Evolutionary conservation across 1,284 basidiomycete species (phyloP).

Genomic region (Tylopilus sp.): DNA sequence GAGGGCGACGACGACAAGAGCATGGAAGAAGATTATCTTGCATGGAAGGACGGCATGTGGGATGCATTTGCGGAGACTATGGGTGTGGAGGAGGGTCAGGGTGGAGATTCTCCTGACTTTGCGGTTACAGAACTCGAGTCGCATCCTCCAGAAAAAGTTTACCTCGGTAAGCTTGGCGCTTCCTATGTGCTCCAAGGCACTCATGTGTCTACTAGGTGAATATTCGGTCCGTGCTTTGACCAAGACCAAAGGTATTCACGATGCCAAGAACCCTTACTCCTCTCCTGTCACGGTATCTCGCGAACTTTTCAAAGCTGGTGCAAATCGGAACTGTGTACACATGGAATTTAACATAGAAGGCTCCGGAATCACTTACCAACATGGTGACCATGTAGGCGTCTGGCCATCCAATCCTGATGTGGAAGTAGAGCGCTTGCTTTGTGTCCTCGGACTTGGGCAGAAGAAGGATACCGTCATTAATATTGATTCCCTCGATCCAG

Average conservation of each 20-base stretch:
- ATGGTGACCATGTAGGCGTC: slow-evolving; percentile 96
- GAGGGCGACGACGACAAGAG: slow-evolving; percentile 99
- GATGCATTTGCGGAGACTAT: slow-evolving; percentile 78
- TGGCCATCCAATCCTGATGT: slow-evolving; percentile 95
- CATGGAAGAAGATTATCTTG: slow-evolving; percentile 99
- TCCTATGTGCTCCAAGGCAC: neutral
- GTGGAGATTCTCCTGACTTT: slow-evolving; percentile 95
- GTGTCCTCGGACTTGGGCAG: slow-evolving; percentile 78
- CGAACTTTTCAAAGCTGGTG: slow-evolving; percentile 79
- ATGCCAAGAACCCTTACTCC: slow-evolving; percentile 95
- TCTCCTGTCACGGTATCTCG: slow-evolving; percentile 76
- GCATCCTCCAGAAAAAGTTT: slow-evolving; percentile 82
- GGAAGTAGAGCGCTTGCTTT: slow-evolving; percentile 88
- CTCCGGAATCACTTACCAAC: slow-evolving; percentile 97
- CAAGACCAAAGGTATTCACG: slow-evolving; percentile 89
- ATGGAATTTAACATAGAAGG: slow-evolving; percentile 94
- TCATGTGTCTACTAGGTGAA: slow-evolving; percentile 55
- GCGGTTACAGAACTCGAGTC: slow-evolving; percentile 79
- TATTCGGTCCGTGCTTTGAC: slow-evolving; percentile 88
- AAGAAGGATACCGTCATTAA: slow-evolving; percentile 82
- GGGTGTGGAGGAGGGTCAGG: slow-evolving; percentile 93
- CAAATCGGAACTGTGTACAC: slow-evolving; percentile 92
- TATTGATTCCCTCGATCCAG: slow-evolving; percentile 95
- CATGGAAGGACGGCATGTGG: slow-evolving; percentile 99
- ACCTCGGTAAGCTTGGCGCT: slow-evolving; percentile 62